Evolutionary conservation across 495 filamentous ascomycete genomes (phyloP), one percentile per base, ranked within the genome.

Genomic region (Mycothermus thermophilus): DNA sequence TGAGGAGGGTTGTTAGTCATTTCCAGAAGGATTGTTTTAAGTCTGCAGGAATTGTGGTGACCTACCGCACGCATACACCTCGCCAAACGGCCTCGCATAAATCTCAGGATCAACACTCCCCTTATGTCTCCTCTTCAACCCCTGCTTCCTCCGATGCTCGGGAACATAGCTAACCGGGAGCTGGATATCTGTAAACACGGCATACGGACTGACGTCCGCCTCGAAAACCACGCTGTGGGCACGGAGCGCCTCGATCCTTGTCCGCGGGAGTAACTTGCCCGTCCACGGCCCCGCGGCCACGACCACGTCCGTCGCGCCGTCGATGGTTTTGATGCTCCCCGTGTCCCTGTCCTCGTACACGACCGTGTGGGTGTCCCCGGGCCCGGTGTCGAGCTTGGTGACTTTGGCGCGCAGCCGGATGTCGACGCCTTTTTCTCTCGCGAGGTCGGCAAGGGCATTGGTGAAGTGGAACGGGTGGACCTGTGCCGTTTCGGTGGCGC

Each of bases 401-500:
- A 66, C 63, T 35, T 55, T 58, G 7, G 71, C 69, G 8, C 81
- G 80, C 20, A 80, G 44, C 16, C 77, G 63, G 34, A 95, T 72
- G 28, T 79, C 70, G 16, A 72, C 78, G 7, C 88, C 88, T 39
- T 68, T 73, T 37, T 85, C 74, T 39, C 69, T 64, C 7, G 88
- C 85, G 12, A 97, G 66, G 24, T 72, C 68, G 8, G 84, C 83
- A 52, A 97, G 90, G 3, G 80, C 69, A 0, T 74, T 93, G 3
- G 88, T 97, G 46, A 97, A 95, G 15, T 81, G 75, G 48, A 82
- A 85, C 2, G 90, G 90, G 54, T 96, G 90, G 5, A 96, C 90
- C 53, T 96, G 90, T 2, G 90, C 83, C 2, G 90, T 96, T 38
- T 71, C 69, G 32, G 60, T 63, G 10, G 45, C 48, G 4, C 70